Evolutionary conservation across 2,329 filamentous ascomycete species (phyloP).

Genomic region (Neofusicoccum kwambonambiense): DNA sequence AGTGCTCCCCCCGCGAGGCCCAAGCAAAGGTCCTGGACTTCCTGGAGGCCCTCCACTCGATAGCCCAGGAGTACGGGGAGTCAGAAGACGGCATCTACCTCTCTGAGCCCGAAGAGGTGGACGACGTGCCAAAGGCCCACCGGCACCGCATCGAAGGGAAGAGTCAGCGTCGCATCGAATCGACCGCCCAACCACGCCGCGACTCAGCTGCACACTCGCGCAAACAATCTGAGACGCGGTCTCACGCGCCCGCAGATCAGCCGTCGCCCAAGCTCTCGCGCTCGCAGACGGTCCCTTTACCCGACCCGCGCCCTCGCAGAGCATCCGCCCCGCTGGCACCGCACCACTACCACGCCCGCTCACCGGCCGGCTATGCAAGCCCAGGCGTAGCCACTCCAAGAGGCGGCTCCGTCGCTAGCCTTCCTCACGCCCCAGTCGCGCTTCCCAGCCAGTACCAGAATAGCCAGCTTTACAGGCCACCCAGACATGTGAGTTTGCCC

Average conservation of each 20-base stretch:
- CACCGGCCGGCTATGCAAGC: not conserved
- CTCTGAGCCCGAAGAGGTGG: constrained; percentile 8
- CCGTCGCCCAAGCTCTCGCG: not conserved
- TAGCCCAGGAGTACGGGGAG: constrained; percentile 1
- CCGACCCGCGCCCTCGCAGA: not conserved
- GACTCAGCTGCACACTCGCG: not conserved
- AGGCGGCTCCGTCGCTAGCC: not conserved
- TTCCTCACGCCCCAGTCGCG: constrained; percentile 1
- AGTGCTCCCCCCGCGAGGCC: constrained; percentile 9
- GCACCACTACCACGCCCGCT: not conserved
- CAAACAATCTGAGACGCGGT: not conserved
- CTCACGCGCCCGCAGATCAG: not conserved
- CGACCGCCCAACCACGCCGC: not conserved
- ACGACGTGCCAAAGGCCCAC: not conserved
- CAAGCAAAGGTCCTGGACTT: constrained; percentile 16
- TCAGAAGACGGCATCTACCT: not conserved
- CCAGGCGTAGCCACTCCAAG: not conserved
- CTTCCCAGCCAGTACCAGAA: constrained; percentile 9
- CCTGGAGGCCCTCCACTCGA: constrained; percentile 11
- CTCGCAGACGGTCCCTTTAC: not conserved
- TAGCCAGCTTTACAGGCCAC: constrained; percentile 7
- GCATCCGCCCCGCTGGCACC: not conserved
- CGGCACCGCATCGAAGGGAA: not conserved
- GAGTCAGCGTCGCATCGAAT: not conserved
- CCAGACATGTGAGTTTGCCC: constrained; percentile 6